Conservation (phyloP, 2,329 filamentous ascomycete genomes). For the Penicillium sp. region DNA sequence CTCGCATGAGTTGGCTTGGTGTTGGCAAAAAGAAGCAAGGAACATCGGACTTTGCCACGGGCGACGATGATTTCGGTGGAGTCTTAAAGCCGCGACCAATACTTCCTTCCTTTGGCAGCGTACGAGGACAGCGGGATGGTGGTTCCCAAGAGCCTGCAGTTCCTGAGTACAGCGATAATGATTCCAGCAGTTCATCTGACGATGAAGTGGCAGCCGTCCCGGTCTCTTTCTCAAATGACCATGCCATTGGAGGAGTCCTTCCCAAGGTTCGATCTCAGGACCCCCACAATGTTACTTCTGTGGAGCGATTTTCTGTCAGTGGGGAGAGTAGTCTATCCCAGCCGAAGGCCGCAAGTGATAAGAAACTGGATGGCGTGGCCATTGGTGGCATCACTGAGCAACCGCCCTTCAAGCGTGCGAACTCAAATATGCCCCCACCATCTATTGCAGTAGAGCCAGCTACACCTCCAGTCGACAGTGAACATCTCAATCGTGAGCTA, state of each 20-base stretch:
- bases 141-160: slow-evolving; percentile 14
- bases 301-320: slow-evolving; percentile 16
- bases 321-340: slow-evolving; percentile 1
- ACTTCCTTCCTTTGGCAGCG: slow-evolving; percentile 64
- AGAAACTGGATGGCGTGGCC: slow-evolving; percentile 6
- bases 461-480: slow-evolving; percentile 46
- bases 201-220: slow-evolving; percentile 40
- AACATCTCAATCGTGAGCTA: slow-evolving; percentile 20
- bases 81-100: slow-evolving; percentile 59
- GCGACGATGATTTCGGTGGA: slow-evolving; percentile 55
- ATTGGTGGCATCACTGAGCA: slow-evolving; percentile 5
- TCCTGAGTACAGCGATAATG: slow-evolving; percentile 30
- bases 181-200: slow-evolving; percentile 42
- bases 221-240: slow-evolving; percentile 52
- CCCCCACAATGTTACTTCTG: slow-evolving; percentile 1
- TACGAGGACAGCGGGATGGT: slow-evolving; percentile 49
- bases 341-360: background rate
- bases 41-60: slow-evolving; percentile 23
- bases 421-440: slow-evolving; percentile 34
- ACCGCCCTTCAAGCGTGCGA: slow-evolving; percentile 4
- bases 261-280: slow-evolving; percentile 32
- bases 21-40: slow-evolving; percentile 34
- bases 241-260: slow-evolving; percentile 52
- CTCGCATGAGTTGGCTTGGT: slow-evolving; percentile 36
- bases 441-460: slow-evolving; percentile 49